These are phyloP conservation scores for Vachellia collinsii DNA, from an alignment of 306 rosid genomes.

Conservation along the genomic window DNA sequence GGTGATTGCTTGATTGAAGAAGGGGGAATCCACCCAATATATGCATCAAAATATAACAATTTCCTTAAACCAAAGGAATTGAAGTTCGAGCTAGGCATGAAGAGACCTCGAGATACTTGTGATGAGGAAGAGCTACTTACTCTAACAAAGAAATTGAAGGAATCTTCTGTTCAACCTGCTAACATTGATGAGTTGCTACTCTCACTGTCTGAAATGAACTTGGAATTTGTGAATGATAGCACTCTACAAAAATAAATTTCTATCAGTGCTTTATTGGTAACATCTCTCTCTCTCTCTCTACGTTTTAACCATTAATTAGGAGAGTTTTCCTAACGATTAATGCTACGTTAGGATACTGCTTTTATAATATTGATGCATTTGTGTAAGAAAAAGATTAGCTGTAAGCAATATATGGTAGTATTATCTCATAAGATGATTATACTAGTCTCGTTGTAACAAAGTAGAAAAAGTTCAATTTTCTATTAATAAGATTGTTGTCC, in stretches of 20 bases:
- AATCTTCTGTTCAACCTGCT: neutral
- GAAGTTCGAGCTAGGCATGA: neutral
- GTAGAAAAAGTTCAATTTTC: neutral
- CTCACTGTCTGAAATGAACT: neutral
- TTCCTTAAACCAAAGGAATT: slow-evolving; percentile 2
- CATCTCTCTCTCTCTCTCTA: neutral
- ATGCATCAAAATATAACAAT: neutral
- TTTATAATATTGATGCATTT: neutral
- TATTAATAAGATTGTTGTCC: neutral
- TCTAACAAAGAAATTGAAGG: neutral
- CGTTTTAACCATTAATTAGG: neutral
- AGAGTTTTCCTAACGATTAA: too few species aligned
- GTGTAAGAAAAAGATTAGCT: neutral
- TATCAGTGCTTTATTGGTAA: neutral
- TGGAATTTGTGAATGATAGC: neutral
- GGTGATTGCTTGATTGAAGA: neutral
- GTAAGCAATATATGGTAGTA: neutral
- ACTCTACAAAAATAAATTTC: neutral
- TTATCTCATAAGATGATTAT: neutral
- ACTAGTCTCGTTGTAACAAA: neutral
- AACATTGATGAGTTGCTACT: neutral
- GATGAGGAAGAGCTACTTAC: neutral
- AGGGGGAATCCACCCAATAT: slow-evolving; percentile 7
- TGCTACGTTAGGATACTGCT: neutral
- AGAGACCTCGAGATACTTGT: slow-evolving; percentile 6